These are phyloP conservation scores for Trypanosoma brucei DNA, from an alignment of 208 protist genomes.

Conservation along the genomic window DNA sequence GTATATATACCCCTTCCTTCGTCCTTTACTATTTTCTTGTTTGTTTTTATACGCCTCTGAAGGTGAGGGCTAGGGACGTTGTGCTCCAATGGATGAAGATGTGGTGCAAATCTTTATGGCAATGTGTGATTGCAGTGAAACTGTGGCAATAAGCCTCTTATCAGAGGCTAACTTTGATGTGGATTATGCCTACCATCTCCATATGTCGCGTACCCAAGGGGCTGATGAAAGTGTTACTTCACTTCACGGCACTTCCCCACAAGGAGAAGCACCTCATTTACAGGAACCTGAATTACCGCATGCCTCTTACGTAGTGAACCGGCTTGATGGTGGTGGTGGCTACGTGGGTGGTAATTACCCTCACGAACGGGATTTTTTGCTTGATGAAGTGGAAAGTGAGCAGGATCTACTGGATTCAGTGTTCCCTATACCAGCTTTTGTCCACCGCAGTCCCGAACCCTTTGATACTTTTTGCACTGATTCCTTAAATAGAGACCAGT, in stretches of 20 bases:
- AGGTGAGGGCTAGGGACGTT: no score
- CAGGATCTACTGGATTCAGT: not conserved
- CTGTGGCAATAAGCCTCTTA: conserved; percentile 62
- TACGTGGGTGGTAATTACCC: not conserved
- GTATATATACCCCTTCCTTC: no score
- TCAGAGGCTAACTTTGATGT: conserved; percentile 58
- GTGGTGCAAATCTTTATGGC: conserved; percentile 64
- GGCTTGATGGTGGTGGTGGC: conserved; percentile 19
- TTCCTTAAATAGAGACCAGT: conserved; percentile 36
- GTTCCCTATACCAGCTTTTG: conserved; percentile 50
- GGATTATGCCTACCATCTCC: conserved; percentile 25
- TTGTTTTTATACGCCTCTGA: no score
- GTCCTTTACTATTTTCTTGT: no score
- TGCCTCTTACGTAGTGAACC: conserved; percentile 17
- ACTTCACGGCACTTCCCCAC: not conserved
- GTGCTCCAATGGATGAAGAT: conserved; percentile 31
- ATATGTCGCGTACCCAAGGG: conserved; percentile 22
- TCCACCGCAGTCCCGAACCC: conserved; percentile 24
- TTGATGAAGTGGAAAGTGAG: no score
- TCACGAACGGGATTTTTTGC: not conserved
- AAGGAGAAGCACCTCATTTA: not conserved
- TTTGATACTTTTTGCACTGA: conserved; percentile 40
- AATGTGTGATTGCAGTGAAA: conserved; percentile 48
- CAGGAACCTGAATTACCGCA: conserved; percentile 25
- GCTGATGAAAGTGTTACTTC: not conserved